Evolutionary conservation across 2,329 filamentous ascomycete genomes (phyloP).

Genomic region (Leptoxyphium fumago): DNA sequence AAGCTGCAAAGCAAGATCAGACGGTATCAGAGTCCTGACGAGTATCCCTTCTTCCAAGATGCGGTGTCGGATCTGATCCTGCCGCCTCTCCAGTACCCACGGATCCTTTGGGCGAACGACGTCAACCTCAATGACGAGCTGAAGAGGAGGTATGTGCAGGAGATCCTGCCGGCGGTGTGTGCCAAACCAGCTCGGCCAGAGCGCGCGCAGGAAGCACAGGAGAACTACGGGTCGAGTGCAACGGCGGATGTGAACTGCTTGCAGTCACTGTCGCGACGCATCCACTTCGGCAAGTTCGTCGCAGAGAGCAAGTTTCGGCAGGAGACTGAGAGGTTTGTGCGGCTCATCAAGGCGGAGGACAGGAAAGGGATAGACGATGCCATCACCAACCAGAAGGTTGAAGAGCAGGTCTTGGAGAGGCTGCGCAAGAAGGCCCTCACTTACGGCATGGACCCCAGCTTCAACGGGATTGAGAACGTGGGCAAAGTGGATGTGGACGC

Average conservation of each 20-base stretch:
- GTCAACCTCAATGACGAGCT: slow-evolving; percentile 85
- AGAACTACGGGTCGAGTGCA: slow-evolving; percentile 89
- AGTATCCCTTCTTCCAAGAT: slow-evolving; percentile 91
- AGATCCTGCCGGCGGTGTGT: slow-evolving; percentile 74
- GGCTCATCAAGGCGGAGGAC: slow-evolving; percentile 68
- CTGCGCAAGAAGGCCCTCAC: slow-evolving; percentile 79
- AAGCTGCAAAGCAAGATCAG: slow-evolving; percentile 82
- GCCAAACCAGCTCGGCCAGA: slow-evolving; percentile 63
- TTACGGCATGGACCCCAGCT: slow-evolving; percentile 78
- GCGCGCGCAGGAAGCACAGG: slow-evolving; percentile 60
- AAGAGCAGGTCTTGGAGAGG: slow-evolving; percentile 79
- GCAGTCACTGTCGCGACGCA: slow-evolving; percentile 76
- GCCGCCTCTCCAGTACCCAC: slow-evolving; percentile 75
- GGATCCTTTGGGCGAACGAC: slow-evolving; percentile 72
- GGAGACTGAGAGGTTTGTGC: slow-evolving; percentile 66
- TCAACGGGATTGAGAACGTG: slow-evolving; percentile 33
- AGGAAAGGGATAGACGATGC: slow-evolving; percentile 69
- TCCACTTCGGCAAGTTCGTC: slow-evolving; percentile 98
- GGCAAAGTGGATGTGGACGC: slow-evolving; percentile 86
- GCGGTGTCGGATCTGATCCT: slow-evolving; percentile 68
- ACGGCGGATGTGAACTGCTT: slow-evolving; percentile 82
- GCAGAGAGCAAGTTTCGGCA: slow-evolving; percentile 88
- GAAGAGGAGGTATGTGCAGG: slow-evolving; percentile 67
- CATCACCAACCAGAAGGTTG: slow-evolving; percentile 80
- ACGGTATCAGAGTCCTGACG: slow-evolving; percentile 89